Evolutionary conservation across 2,329 filamentous ascomycete species (phyloP), one percentile per base, ranked within the genome.

Genomic region (Hymenoscyphus albidus): DNA sequence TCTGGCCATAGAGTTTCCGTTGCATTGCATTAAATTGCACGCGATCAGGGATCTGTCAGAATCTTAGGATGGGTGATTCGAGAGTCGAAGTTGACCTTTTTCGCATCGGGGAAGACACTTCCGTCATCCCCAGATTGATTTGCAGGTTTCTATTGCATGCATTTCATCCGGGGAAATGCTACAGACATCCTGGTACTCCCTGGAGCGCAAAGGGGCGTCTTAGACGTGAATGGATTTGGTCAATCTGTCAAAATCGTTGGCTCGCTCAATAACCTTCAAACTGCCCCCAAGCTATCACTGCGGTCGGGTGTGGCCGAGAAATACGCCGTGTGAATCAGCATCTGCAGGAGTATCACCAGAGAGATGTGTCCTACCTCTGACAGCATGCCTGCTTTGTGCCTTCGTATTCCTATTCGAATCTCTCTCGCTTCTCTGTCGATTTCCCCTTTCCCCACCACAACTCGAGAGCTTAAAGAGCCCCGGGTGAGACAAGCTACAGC

Each of bases 1-100:
- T 51, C 44, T 64, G 12, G 35, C 55, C 62, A 64, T 22, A 13
- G 69, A 70, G 65, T 64, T 48, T 67, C 67, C 67, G 65, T 42
- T 61, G 27, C 56, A 58, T 13, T 61, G 62, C 22, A 61, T 67
- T 63, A 61, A 59, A 56, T 59, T 54, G 22, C 67, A 71, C 67
- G 68, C 69, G 66, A 58, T 61, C 48, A 54, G 64, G 65, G 59
- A 62, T 44, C 44, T 35, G 22, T 51, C 59, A 48, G 42, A 61
- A 38, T 44, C 38, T 39, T 58, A 38, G n/a, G 48, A 59, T 64
- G 58, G 62, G n/a, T 57, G 32, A 35, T 38, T 38, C 55, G 32
- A 40, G 32, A n/a, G 31, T 38, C 55, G 32, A 39, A 60, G 58
- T 27, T 59, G 57, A 60, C 22, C 55, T 14, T 54, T n/a, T 42